phyloP scores from a whole-genome alignment of 495 filamentous ascomycete genomes.

The Baudoinia panamericana region DNA sequence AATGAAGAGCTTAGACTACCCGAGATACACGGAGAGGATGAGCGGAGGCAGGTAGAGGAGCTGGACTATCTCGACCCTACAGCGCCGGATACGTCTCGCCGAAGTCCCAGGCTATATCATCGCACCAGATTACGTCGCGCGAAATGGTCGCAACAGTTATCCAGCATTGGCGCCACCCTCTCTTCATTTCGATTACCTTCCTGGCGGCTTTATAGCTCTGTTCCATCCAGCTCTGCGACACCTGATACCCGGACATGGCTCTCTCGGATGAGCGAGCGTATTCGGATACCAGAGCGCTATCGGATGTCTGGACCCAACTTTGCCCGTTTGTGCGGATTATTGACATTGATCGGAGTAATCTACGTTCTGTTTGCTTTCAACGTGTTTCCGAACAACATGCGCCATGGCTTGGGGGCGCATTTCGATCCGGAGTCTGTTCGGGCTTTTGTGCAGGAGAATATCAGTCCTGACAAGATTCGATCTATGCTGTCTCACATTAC shows the following conservation, averaged over 20 bases:
- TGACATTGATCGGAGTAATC: slow-evolving; percentile 59
- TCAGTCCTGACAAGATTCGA: slow-evolving; percentile 53
- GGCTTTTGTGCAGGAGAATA: slow-evolving; percentile 52
- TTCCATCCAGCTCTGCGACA: slow-evolving; percentile 22
- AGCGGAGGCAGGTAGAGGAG: slow-evolving; percentile 68
- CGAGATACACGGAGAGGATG: slow-evolving; percentile 26
- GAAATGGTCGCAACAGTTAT: slow-evolving; percentile 10
- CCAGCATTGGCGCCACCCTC: slow-evolving; percentile 26
- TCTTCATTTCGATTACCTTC: slow-evolving; percentile 42
- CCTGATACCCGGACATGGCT: slow-evolving; percentile 6
- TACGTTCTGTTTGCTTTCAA: slow-evolving; percentile 79
- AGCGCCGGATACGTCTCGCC: slow-evolving; percentile 16
- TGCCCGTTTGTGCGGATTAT: slow-evolving; percentile 57
- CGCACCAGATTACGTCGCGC: slow-evolving; percentile 17
- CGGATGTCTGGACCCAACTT: slow-evolving; percentile 24
- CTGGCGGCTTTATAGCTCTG: slow-evolving; percentile 33
- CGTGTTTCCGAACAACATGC: slow-evolving; percentile 42
- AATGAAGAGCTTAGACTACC: slow-evolving; percentile 16
- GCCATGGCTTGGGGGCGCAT: slow-evolving; percentile 23
- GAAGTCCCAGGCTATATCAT: slow-evolving; percentile 14
- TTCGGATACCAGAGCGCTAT: slow-evolving; percentile 26
- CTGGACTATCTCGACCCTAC: slow-evolving; percentile 73
- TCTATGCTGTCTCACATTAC: slow-evolving; percentile 61
- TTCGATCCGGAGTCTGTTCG: slow-evolving; percentile 58
- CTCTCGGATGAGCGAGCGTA: slow-evolving; percentile 1